Evolutionary conservation across 164 flowering plant genomes (phyloP), one percentile per base, ranked within the genome.

Genomic region (Umbilicus rupestris): DNA sequence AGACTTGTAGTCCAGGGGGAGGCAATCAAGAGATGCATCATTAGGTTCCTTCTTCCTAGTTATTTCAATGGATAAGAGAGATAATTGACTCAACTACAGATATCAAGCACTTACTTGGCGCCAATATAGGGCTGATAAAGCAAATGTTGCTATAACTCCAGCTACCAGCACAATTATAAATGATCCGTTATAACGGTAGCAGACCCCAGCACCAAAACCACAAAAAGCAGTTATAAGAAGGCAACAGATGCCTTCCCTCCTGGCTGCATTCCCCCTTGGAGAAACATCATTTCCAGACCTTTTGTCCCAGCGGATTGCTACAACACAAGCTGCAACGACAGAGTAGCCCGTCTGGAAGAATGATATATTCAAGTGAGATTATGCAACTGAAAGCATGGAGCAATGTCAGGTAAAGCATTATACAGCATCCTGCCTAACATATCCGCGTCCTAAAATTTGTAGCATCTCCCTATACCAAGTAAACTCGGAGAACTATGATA

Each of bases 311-410:
- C 98, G 87, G 42, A 92, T 86, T 63, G 82, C 75, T 52, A 95
- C 77, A 7, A 87, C 90, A 74, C 96, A 86, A 11, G 99, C 97
- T 45, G 96, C 78, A 68, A 95, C 97, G 66, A 95, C 96, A 49
- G 97, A 90, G 71, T 95, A 92, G 41, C 97, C 98, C 26, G 94
- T 92, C 97, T 92, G 83, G 66, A 77, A 74, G 65, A 79, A 65
- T 39, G 68, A 60, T 52, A 71, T 30, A 4, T 44, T 57, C 10
- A 14, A 10, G 30, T 47, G 60, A 33, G 75, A 62, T 26, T 73
- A 66, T 39, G 47, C 44, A n/a, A 24, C 45, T 11, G 65, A 63
- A 37, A 7, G 22, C 45, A 35, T 9, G 16, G 14, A 14, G 45
- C 65, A 33, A 63, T 9, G 65, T 14, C 46, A 37, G 29, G 42